Base-by-base conservation (phyloP, 495 filamentous ascomycete genomes). In the Lasiosphaeris hirsuta region DNA sequence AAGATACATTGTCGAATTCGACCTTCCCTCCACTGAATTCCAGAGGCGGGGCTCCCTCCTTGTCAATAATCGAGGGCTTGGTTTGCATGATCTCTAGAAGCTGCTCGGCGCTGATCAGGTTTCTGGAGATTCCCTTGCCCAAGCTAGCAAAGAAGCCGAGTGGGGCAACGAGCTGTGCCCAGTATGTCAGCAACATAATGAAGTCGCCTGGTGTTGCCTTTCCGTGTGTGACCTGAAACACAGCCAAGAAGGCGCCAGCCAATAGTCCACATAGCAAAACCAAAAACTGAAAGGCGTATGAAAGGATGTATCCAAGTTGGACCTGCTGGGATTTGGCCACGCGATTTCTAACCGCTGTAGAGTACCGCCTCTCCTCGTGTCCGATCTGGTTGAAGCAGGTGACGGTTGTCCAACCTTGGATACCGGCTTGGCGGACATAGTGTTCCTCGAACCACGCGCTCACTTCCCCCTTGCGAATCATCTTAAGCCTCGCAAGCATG, bases 41-140 rank as follows among this genome's bases (percentile, higher is more conserved):
- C 54, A 92, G 70, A 4, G 75, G 72, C 14, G 71, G 74, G 4
- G 88, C 84, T 38, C 74, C 76, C 42, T 77, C 73, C 45, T 75
- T 77, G 63, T 86, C 84, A 19, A 72, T 57, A 41, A 92, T 78
- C 7, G 78, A 81, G 35, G 88, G 81, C 51, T 86, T 81, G 40
- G 77, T 89, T 59, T 83, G 76, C 69, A 91, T 83, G 35, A 93
- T 77, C 54, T 87, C 82, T 11, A 92, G 75, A 18, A 93, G 78
- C 7, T 84, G 78, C 65, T 92, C 88, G 1, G 86, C 85, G 61
- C 90, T 85, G 36, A 90, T 80, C 51, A 92, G 73, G 46, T 86
- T 75, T 50, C 78, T 71, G 14, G 81, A 78, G 33, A 92, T 76
- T 57, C 71, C 79, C 57, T 78, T 78, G 54, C 84, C 82, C 35